Base-by-base conservation (phyloP, 441 rosid genomes). In the Jatropha multifida region DNA sequence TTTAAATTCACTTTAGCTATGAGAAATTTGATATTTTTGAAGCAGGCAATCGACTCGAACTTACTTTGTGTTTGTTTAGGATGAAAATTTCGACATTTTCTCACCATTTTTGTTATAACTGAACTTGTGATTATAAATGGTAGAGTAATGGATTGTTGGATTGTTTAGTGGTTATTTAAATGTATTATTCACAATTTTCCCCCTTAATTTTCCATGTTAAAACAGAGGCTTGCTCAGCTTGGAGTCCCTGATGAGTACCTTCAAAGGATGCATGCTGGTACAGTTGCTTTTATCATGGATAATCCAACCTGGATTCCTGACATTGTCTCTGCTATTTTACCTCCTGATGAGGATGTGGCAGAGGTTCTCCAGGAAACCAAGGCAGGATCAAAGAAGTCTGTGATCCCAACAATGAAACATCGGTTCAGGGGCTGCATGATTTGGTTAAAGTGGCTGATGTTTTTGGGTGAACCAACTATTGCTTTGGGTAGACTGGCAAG, bases 401-500 rank as follows among this genome's bases (percentile, higher is more conserved):
- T 65, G 56, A 74, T 74, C 48, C 82, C 78, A n/a, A 76, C 59
- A 38, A 77, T 91, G 92, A 79, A 87, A 73, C 73, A 72, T 18
- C 62, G 56, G 74, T 90, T 90, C 69, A 81, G 88, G 68, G 97
- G 88, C 82, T 85, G 88, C 65, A 83, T 87, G 93, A 54, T 75
- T 66, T 92, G 97, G 97, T 80, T 96, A 67, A 91, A 87, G 84
- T 96, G 98, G 98, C 80, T 96, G 79, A 96, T 96, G 98, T 94
- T 96, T 81, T 83, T 67, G 80, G 84, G 80, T 32, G 94, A 91
- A 0, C 98, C 99, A 2, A 80, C 63, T n/a, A 40, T 37, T 75
- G 90, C 83, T 40, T 82, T 92, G 73, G 82, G 75, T 79, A 83
- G 82, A 72, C 84, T 94, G 32, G 87, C 89, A 1, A 82, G 82